These are phyloP conservation scores for Aspergillus fijiensis DNA, from an alignment of 2,329 filamentous ascomycete species.

Conservation along the genomic window DNA sequence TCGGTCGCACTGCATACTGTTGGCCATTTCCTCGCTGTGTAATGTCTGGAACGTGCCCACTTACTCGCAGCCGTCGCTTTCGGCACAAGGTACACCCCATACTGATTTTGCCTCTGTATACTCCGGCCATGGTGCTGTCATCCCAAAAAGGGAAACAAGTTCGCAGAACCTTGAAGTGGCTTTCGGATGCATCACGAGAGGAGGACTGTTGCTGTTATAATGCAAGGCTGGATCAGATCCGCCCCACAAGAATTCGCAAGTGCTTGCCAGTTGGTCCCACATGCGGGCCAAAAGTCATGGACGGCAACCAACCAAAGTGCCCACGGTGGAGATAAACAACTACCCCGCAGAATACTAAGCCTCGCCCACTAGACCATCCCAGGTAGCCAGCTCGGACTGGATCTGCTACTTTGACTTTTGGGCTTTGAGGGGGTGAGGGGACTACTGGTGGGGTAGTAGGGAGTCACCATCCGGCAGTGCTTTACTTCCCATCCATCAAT, in stretches of 20 bases:
- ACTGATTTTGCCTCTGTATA: slow-evolving; percentile 11
- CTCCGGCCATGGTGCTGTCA: neutral
- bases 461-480: too few species aligned
- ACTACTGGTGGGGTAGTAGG: too few species aligned
- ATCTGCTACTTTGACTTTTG: too few species aligned
- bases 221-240: neutral
- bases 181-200: neutral
- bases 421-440: too few species aligned
- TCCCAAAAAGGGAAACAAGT: neutral
- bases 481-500: too few species aligned
- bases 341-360: too few species aligned
- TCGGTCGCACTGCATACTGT: slow-evolving; percentile 22
- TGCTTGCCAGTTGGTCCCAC: too few species aligned
- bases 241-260: neutral
- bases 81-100: slow-evolving; percentile 10
- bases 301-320: too few species aligned
- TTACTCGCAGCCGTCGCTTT: slow-evolving; percentile 11
- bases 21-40: neutral
- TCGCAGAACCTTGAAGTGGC: neutral
- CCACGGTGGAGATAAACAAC: too few species aligned
- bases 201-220: neutral
- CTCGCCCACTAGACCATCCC: too few species aligned
- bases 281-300: too few species aligned
- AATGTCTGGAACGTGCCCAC: neutral
- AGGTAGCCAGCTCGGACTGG: too few species aligned